Conservation (phyloP, 2,329 filamentous ascomycete genomes). For the Colletotrichum orbiculare region DNA sequence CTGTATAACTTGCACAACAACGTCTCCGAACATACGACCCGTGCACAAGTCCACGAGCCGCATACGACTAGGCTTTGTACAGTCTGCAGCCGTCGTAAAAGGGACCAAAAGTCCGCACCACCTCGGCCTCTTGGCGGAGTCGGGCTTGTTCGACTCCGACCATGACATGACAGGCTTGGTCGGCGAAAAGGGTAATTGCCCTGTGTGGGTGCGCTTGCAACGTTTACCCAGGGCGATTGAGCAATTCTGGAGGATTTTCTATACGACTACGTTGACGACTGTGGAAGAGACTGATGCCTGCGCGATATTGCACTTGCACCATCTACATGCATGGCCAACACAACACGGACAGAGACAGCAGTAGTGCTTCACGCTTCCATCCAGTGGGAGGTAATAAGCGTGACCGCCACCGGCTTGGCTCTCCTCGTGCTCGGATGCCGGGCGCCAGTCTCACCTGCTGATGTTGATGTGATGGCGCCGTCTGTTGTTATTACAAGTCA, state of each 20-base stretch:
- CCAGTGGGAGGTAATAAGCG: neutral
- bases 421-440: neutral
- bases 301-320: too few species aligned
- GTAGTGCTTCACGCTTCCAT: too few species aligned
- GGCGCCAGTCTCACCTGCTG: neutral
- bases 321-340: too few species aligned
- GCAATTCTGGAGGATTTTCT: neutral
- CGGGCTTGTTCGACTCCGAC: neutral
- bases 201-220: neutral
- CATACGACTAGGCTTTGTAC: constrained; percentile 19
- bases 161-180: neutral
- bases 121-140: neutral
- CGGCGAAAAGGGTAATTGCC: too few species aligned
- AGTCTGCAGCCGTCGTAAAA: constrained; percentile 33
- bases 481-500: neutral
- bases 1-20: constrained; percentile 14
- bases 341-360: too few species aligned
- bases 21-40: neutral
- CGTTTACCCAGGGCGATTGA: neutral
- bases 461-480: constrained; percentile 4
- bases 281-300: too few species aligned
- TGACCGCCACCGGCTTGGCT: neutral
- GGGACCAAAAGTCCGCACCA: neutral
- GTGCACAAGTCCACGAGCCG: constrained; percentile 25
- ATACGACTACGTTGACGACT: too few species aligned